Percentiles rank a stretch among this genome's conserved stretches.
These are phyloP conservation scores for Apiospora rasikravindrae DNA, from an alignment of 2,329 filamentous ascomycete genomes.

Conservation along the genomic window DNA sequence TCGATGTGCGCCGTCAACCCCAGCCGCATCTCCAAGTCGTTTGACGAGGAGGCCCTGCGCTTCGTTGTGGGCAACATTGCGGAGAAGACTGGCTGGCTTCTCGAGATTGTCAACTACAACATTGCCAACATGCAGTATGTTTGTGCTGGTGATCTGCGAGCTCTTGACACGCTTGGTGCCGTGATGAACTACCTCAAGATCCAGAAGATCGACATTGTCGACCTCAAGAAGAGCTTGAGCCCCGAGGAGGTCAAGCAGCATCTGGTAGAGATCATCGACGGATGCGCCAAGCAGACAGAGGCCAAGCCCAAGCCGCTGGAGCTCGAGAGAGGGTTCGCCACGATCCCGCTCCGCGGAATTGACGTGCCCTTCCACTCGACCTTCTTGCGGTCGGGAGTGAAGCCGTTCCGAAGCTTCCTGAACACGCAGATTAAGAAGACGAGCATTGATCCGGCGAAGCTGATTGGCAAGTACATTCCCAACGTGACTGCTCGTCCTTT, in stretches of 20 bases:
- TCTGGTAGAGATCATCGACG: slow-evolving; percentile 87
- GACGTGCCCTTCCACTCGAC: slow-evolving; percentile 99
- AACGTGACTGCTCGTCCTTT: slow-evolving; percentile 98
- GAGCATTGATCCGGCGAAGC: slow-evolving; percentile 93
- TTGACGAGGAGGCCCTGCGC: slow-evolving; percentile 96
- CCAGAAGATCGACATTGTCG: slow-evolving; percentile 96
- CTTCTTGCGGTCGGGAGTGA: slow-evolving; percentile 96
- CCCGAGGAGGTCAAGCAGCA: slow-evolving; percentile 92
- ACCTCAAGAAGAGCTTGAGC: slow-evolving; percentile 83
- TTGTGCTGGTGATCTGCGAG: slow-evolving; percentile 72
- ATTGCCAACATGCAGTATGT: slow-evolving; percentile 79
- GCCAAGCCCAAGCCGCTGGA: slow-evolving; percentile 88
- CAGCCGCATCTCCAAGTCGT: slow-evolving; percentile 96
- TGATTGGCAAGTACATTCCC: slow-evolving; percentile 98
- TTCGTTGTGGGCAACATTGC: slow-evolving; percentile 96
- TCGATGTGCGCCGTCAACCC: slow-evolving; percentile 99
- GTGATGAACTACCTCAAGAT: slow-evolving; percentile 95
- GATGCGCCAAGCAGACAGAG: slow-evolving; percentile 84
- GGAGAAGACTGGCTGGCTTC: slow-evolving; percentile 90
- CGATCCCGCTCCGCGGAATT: slow-evolving; percentile 94
- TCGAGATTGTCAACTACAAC: slow-evolving; percentile 99
- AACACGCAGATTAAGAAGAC: slow-evolving; percentile 99
- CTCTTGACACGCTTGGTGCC: slow-evolving; percentile 74
- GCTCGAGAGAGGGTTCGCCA: slow-evolving; percentile 93
- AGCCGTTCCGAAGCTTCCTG: slow-evolving; percentile 97